Base-by-base conservation (phyloP, 2,329 filamentous ascomycete species). In the Leptographium galeiforme region DNA sequence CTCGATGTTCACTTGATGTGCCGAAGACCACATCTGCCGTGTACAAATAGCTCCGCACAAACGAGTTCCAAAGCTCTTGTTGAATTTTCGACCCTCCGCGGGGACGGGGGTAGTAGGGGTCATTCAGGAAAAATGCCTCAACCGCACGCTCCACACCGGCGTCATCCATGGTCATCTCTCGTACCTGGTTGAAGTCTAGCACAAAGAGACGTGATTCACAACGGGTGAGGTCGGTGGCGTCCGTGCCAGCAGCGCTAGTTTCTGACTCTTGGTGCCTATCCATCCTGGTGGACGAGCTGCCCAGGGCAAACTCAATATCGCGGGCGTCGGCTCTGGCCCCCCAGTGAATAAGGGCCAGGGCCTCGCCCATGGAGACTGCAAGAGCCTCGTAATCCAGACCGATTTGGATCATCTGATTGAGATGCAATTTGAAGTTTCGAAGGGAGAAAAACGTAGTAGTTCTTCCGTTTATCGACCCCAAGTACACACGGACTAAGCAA, bases 401-500 rank as follows among this genome's bases (percentile, higher is more conserved):
- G 41, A 52, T 45, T n/a, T 52, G 41, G 6, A 44, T 38, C 41
- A 52, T 52, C 18, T 52, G 50, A 30, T 52, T 52, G n/a, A 52
- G 38, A 40, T 52, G 50, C 32, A 52, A 38, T 18, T 52, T 52
- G 43, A 52, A 52, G 34, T 52, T 52, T 18, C 50, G 41, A 10
- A 52, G 50, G 13, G 50, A 45, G 41, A 52, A 52, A 8, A 52
- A 45, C 25, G 47, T 45, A 30, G 48, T 50, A 5, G 11, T 30
- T 25, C 48, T 13, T 39, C 48, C 48, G 39, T 34, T 50, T 8
- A 14, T 50, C 7, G 57, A 58, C 3, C 57, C 59, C 6, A 61
- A 57, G 39, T 60, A 60, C 6, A 59, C 18, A 16, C 58, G 38
- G 6, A 57, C 57, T 12, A 60, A 52, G 41, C 58, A 60, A 18